Evolutionary conservation across 2,329 filamentous ascomycete genomes (phyloP), one percentile per base, ranked within the genome.

Genomic region (Aureobasidium sp.): DNA sequence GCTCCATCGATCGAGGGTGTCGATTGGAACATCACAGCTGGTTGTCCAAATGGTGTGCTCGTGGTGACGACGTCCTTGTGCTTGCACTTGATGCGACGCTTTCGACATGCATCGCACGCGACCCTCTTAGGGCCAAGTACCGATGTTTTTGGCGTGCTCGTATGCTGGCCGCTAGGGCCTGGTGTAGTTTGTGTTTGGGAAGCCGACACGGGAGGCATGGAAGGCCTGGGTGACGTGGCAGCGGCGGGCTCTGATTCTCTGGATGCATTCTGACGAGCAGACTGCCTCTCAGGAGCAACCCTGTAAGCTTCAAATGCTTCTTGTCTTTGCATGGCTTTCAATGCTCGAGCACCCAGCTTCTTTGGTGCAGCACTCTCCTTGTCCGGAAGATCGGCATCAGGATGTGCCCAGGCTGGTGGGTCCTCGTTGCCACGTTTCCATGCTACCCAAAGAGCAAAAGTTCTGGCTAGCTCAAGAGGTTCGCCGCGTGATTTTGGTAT

Each of bases 391-490:
- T 79, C 75, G 47, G 77, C 77, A 64, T 84, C 81, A 1, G 81
- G 81, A 60, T 81, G 77, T 42, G 83, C 83, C 84, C 84, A 87
- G 46, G 79, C 75, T 31, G 84, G 82, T 50, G 84, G 81, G 60
- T 74, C 74, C 64, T 85, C 83, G 67, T 86, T 85, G 11, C 84
- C 84, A 59, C 81, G 79, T 69, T 87, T 87, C 84, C 84, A 87
- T 3, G 84, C 82, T 61, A 82, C 79, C 84, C 84, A 87, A 60
- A 85, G 75, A 5, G 83, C 84, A 64, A 87, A 86, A 17, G 73
- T 79, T 65, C 80, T 79, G 60, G 83, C 80, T 35, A 82, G 71
- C 31, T 82, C 78, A n/a, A 86, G 70, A 4, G 84, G 83, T 60
- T 87, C 84, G 37, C 81, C 81, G 61, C 80, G 74, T 31, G 78